Conservation (phyloP, 2,329 filamentous ascomycete species). For the Aspergillus fumigatus region DNA sequence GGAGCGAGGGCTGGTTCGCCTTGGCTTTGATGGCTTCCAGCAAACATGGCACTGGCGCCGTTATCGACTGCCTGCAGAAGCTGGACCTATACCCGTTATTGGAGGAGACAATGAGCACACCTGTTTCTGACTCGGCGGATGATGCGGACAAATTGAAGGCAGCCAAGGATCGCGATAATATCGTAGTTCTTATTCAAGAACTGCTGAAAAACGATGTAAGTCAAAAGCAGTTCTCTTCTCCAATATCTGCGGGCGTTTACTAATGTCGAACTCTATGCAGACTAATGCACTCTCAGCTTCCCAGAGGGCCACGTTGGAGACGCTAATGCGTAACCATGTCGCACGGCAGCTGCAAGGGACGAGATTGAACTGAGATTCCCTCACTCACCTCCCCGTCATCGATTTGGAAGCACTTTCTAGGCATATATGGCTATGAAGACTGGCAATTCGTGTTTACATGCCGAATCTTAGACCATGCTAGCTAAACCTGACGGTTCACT, state of each 20-base stretch:
- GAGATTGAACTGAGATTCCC: background rate
- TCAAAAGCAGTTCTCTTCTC: background rate
- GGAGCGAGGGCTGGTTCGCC: conserved; percentile 48
- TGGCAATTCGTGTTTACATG: background rate
- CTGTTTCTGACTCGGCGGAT: conserved; percentile 14
- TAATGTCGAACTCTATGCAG: conserved; percentile 17
- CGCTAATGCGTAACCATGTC: conserved; percentile 23
- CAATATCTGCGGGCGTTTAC: background rate
- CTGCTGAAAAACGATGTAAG: conserved; percentile 38
- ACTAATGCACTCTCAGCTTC: conserved; percentile 23
- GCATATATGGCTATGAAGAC: background rate
- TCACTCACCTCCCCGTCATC: background rate
- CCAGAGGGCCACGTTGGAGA: conserved; percentile 25
- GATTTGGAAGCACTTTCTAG: background rate
- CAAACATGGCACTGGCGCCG: conserved; percentile 28
- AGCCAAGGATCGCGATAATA: conserved; percentile 40
- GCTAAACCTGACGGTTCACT: background rate
- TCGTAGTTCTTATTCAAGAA: conserved; percentile 36
- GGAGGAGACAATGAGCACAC: conserved; percentile 25
- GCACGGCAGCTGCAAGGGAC: conserved; percentile 15
- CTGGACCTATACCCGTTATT: conserved; percentile 32
- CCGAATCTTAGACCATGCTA: background rate
- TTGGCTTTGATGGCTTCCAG: conserved; percentile 43
- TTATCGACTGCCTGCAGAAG: conserved; percentile 32
- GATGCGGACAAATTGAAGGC: conserved; percentile 24